A percentile compares a stretch with the other conserved stretches of the same genome.
phyloP scores from a whole-genome alignment of 257 asterid species.

The Plectranthus barbatus region DNA sequence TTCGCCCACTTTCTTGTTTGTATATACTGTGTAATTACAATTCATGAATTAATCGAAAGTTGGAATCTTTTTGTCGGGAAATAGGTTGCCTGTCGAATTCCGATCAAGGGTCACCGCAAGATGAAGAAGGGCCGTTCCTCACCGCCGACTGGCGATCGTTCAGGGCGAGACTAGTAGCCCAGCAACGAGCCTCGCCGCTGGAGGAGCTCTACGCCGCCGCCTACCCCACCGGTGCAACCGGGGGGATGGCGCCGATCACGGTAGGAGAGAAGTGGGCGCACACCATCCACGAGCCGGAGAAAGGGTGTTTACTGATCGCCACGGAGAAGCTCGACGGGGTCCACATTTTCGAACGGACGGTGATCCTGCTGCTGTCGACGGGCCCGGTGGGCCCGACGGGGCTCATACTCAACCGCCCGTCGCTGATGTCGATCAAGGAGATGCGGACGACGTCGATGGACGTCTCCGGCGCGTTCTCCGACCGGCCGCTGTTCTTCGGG shows the following conservation, averaged over 20 bases:
- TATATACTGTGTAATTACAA: background rate
- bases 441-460: slow-evolving; percentile 51
- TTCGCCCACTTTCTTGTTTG: background rate
- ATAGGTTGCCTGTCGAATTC: slow-evolving; percentile 45
- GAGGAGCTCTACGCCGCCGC: too few relatives aligned
- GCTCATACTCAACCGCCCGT: slow-evolving; percentile 75
- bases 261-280: slow-evolving; percentile 98
- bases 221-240: too few relatives aligned
- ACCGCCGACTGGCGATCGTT: slow-evolving; percentile 75
- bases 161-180: slow-evolving; percentile 63
- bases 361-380: slow-evolving; percentile 54
- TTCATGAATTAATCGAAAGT: background rate
- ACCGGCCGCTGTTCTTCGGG: slow-evolving; percentile 69
- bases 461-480: slow-evolving; percentile 42
- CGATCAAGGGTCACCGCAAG: slow-evolving; percentile 40
- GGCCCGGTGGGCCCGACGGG: slow-evolving; percentile 70
- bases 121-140: slow-evolving; percentile 31
- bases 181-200: slow-evolving; percentile 22
- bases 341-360: slow-evolving; percentile 78
- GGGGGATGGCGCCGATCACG: too few relatives aligned
- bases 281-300: slow-evolving; percentile 69
- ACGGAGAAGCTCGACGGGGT: slow-evolving; percentile 83
- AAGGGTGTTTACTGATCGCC: slow-evolving; percentile 67
- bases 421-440: slow-evolving; percentile 86
- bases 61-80: background rate